A percentile compares a stretch with the other conserved stretches of the same genome.
These are phyloP conservation scores for Trichoderma guizhouense DNA, from an alignment of 2,329 filamentous ascomycete genomes.

Conservation along the genomic window DNA sequence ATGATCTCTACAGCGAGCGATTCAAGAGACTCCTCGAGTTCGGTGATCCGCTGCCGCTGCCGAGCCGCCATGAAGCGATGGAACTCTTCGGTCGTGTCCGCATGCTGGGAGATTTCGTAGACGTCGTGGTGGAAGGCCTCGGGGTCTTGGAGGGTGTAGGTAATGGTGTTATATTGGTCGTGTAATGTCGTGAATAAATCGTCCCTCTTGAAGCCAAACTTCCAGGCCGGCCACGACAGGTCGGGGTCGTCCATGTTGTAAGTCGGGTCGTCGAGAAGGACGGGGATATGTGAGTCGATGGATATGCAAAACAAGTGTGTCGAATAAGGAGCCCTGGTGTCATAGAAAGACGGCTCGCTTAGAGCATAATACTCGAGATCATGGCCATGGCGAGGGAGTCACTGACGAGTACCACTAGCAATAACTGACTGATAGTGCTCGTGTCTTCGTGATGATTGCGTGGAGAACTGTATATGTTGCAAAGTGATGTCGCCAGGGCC, in stretches of 20 bases:
- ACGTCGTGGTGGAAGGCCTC: constrained; percentile 61
- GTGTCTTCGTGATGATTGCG: constrained; percentile 20
- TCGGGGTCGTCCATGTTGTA: constrained; percentile 54
- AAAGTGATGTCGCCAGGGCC: constrained; percentile 10
- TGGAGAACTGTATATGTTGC: constrained; percentile 7
- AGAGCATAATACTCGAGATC: constrained; percentile 20
- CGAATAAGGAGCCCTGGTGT: constrained; percentile 6
- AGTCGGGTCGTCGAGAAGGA: background rate
- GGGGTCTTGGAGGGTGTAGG: constrained; percentile 55
- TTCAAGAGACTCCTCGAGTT: constrained; percentile 54
- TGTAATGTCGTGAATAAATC: constrained; percentile 57
- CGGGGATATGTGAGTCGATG: background rate
- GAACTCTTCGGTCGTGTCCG: constrained; percentile 51
- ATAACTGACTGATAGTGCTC: constrained; percentile 17
- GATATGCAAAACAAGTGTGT: background rate
- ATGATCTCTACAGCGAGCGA: constrained; percentile 60
- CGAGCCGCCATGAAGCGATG: constrained; percentile 52
- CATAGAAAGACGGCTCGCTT: constrained; percentile 19
- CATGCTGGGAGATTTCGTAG: constrained; percentile 53
- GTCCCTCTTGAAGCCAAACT: constrained; percentile 59
- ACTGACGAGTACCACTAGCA: constrained; percentile 10
- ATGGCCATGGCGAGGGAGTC: constrained; percentile 23
- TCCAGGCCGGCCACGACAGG: constrained; percentile 58
- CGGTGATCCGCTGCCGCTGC: constrained; percentile 51
- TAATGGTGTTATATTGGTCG: constrained; percentile 58